Evolutionary conservation across 805 yeast genomes (phyloP).

Genomic region (Lipomyces spencermartinsiae): DNA sequence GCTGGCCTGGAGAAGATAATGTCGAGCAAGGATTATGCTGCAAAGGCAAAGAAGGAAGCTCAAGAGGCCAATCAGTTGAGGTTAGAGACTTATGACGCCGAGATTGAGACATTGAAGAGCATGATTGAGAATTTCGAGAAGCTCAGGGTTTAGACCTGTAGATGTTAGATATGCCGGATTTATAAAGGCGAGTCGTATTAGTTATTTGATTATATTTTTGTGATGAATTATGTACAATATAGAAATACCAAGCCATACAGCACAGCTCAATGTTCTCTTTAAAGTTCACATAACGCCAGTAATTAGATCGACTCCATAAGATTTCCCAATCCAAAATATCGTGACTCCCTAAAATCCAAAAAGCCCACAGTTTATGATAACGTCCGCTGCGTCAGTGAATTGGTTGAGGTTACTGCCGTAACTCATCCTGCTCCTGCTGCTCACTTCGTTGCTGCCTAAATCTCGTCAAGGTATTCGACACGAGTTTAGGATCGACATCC

Average conservation of each 20-base stretch:
- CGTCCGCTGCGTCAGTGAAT: neutral
- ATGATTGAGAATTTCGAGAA: constrained; percentile 85
- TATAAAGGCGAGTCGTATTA: neutral
- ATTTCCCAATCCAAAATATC: neutral
- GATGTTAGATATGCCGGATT: neutral
- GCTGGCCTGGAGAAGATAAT: constrained; percentile 73
- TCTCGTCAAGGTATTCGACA: constrained; percentile 30
- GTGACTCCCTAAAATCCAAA: neutral
- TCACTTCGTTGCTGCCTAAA: constrained; percentile 20
- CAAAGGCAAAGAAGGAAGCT: constrained; percentile 83
- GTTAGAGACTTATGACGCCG: constrained; percentile 76
- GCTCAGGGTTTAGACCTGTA: constrained; percentile 57
- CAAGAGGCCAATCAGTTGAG: constrained; percentile 74
- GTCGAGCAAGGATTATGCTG: constrained; percentile 74
- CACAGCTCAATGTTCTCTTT: neutral
- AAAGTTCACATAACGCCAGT: neutral
- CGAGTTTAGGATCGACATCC: constrained; percentile 35
- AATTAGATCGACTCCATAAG: neutral
- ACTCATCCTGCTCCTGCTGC: constrained; percentile 1
- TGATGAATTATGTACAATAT: neutral
- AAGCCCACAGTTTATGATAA: neutral
- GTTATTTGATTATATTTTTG: neutral
- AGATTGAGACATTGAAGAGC: constrained; percentile 85
- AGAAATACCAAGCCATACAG: neutral
- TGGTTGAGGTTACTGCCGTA: neutral